Percentiles rank a stretch among this genome's conserved stretches.
Evolutionary conservation across 108 stramenopile genomes (phyloP).

Genomic region (Chaetoceros muelleri): DNA sequence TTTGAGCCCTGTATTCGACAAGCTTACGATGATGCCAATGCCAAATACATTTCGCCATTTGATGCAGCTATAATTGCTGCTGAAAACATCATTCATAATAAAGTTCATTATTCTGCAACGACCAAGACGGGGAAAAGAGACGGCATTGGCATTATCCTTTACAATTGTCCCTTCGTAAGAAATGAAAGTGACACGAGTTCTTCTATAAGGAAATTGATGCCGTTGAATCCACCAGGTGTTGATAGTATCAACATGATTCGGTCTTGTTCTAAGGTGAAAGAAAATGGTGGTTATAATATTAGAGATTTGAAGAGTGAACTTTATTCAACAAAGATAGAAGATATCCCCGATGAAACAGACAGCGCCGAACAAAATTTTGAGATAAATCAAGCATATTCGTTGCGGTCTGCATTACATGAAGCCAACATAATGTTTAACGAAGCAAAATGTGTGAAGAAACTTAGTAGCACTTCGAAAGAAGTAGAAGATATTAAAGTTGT

Average conservation of each 20-base stretch:
- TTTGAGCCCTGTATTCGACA: constrained; percentile 18
- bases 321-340: constrained; percentile 7
- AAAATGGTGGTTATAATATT: background rate
- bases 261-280: background rate
- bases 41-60: constrained; percentile 21
- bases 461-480: constrained; percentile 18
- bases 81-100: constrained; percentile 25
- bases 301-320: constrained; percentile 43
- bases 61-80: constrained; percentile 37
- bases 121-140: constrained; percentile 52
- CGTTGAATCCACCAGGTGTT: constrained; percentile 51
- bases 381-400: background rate
- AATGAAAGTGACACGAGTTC: constrained; percentile 3
- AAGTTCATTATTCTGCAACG: constrained; percentile 39
- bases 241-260: constrained; percentile 17
- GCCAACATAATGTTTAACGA: background rate
- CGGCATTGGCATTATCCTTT: constrained; percentile 52
- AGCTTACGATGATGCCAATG: constrained; percentile 5
- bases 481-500: constrained; percentile 40
- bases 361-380: background rate
- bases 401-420: constrained; percentile 3
- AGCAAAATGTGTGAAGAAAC: constrained; percentile 18
- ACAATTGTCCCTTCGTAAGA: constrained; percentile 14
- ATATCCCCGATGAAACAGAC: background rate
- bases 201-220: constrained; percentile 35